Evolutionary conservation across 768 basidiomycete species (phyloP), one percentile per base, ranked within the genome.

Genomic region (Hydnomerulius pinastri): DNA sequence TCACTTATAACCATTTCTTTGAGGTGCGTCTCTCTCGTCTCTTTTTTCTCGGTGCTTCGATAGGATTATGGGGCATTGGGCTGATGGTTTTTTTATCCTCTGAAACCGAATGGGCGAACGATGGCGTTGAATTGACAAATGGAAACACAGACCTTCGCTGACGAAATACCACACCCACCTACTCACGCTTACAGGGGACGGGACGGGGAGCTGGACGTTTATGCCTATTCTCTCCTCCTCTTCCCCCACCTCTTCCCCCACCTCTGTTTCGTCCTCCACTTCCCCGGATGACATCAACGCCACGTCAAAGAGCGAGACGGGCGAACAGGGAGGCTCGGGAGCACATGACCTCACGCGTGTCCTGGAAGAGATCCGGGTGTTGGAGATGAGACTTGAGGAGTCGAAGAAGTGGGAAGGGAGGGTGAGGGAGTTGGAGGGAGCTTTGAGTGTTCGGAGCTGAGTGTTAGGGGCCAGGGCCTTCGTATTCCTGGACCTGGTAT

Each of bases 1-100:
- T 95, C 95, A 0, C 78, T 98, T 40, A 87, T 98, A 50, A 98
- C 94, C 4, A 92, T 98, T 43, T 94, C 94, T 13, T 74, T 92
- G 45, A 85, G 88, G 88, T 89, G 57, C 1, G 79, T 66, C 20
- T 6, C 17, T 8, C 4, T 12, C 7, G 7, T 40, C 11, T 29
- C 27, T 21, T 27, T 48, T 30, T 28, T 35, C n/a, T n/a, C n/a
- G n/a, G n/a, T n/a, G n/a, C n/a, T n/a, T n/a, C n/a, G n/a, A n/a
- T n/a, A n/a, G n/a, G n/a, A n/a, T n/a, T n/a, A n/a, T n/a, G n/a
- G n/a, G n/a, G n/a, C n/a, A n/a, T n/a, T n/a, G n/a, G n/a, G n/a
- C n/a, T n/a, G n/a, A n/a, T n/a, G n/a, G n/a, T n/a, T n/a, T n/a
- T n/a, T n/a, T n/a, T n/a, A n/a, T n/a, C n/a, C n/a, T n/a, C n/a